phyloP scores from a whole-genome alignment of 345 rosid genomes.

The Iberis pinnata region DNA sequence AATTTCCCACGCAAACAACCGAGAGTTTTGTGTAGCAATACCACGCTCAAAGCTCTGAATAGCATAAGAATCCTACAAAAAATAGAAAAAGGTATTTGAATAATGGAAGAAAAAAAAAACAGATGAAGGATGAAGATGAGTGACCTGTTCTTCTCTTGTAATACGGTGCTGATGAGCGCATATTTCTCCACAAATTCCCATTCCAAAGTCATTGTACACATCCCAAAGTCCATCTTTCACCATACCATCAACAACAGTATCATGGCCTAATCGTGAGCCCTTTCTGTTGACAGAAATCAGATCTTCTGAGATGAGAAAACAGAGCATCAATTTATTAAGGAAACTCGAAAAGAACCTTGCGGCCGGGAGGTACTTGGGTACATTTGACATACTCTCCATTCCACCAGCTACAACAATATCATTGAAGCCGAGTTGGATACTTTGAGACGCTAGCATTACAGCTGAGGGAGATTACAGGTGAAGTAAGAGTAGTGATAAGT shows the following conservation, averaged over 20 bases:
- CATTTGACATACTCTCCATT: conserved; percentile 98
- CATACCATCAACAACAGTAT: conserved; percentile 91
- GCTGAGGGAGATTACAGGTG: conserved; percentile 52
- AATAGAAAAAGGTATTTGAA: no score
- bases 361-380: conserved; percentile 83
- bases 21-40: conserved; percentile 79
- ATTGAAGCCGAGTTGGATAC: conserved; percentile 87
- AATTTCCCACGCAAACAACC: conserved; percentile 95
- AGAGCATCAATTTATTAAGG: conserved; percentile 21
- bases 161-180: conserved; percentile 71
- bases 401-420: conserved; percentile 96
- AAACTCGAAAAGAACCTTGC: no score
- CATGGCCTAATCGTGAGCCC: conserved; percentile 96
- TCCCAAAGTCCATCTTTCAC: conserved; percentile 97
- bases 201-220: conserved; percentile 79
- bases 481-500: not conserved
- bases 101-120: no score
- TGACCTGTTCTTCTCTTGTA: conserved; percentile 90
- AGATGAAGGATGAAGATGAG: no score
- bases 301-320: not conserved
- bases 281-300: no score
- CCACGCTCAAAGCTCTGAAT: conserved; percentile 96
- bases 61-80: conserved; percentile 80
- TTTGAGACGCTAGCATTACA: conserved; percentile 87
- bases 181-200: conserved; percentile 93